These are phyloP conservation scores for Diaporthe australafricana DNA, from an alignment of 2,329 filamentous ascomycete species.

Conservation along the genomic window DNA sequence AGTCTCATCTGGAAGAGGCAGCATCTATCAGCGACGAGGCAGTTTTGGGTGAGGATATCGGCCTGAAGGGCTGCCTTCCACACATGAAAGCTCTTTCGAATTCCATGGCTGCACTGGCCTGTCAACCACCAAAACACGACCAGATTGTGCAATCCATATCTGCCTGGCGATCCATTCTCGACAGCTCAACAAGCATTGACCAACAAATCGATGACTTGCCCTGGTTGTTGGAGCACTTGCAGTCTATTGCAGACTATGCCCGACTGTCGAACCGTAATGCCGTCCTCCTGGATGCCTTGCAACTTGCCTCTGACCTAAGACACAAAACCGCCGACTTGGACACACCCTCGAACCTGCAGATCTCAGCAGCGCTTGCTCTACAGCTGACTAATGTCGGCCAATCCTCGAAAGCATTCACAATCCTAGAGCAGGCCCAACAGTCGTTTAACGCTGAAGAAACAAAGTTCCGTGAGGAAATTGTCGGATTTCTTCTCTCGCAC, in stretches of 20 bases:
- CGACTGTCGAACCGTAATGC: conserved; percentile 62
- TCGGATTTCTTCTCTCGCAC: conserved; percentile 74
- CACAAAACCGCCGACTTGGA: conserved; percentile 43
- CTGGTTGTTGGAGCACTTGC: conserved; percentile 61
- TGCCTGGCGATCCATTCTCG: conserved; percentile 58
- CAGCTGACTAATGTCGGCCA: conserved; percentile 67
- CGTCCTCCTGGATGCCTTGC: conserved; percentile 58
- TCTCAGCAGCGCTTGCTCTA: conserved; percentile 58
- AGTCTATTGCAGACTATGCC: conserved; percentile 62
- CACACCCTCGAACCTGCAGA: conserved; percentile 20
- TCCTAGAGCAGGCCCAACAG: conserved; percentile 51
- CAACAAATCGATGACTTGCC: conserved; percentile 61
- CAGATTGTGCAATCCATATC: conserved; percentile 51
- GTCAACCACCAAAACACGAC: conserved; percentile 50
- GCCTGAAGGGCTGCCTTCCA: conserved; percentile 57
- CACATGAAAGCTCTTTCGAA: conserved; percentile 60
- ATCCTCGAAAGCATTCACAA: conserved; percentile 59
- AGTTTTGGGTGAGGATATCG: conserved; percentile 57
- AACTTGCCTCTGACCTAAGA: conserved; percentile 58
- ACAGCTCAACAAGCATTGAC: conserved; percentile 55
- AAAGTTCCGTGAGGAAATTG: conserved; percentile 53
- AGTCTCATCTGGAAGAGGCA: conserved; percentile 52
- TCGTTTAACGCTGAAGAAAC: background rate
- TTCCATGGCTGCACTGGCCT: conserved; percentile 57
- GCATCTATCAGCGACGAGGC: conserved; percentile 50